Conservation (phyloP, 2,329 filamentous ascomycete genomes). For the Aspergillus sp. region DNA sequence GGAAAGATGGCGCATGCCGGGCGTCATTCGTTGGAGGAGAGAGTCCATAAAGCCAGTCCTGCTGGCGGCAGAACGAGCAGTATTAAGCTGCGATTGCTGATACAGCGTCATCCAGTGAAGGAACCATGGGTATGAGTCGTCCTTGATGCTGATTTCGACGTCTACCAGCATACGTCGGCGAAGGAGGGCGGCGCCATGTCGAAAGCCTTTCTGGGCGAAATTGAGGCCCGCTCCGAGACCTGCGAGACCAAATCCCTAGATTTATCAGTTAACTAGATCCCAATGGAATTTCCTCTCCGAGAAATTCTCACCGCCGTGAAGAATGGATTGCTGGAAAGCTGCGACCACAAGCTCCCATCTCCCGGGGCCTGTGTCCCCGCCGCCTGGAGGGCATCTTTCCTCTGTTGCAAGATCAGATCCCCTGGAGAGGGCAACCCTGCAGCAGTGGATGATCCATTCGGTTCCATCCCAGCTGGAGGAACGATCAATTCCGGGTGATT, state of each 20-base stretch:
- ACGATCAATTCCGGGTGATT: too few relatives aligned
- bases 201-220: slow-evolving; percentile 71
- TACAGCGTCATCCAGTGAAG: slow-evolving; percentile 89
- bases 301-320: slow-evolving; percentile 43
- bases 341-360: slow-evolving; percentile 39
- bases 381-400: slow-evolving; percentile 23
- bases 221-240: slow-evolving; percentile 78
- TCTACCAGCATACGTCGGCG: slow-evolving; percentile 86
- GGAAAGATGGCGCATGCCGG: slow-evolving; percentile 59
- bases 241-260: slow-evolving; percentile 78
- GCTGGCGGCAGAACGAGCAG: slow-evolving; percentile 45
- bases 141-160: slow-evolving; percentile 90
- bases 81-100: slow-evolving; percentile 57
- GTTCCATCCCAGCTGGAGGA: slow-evolving; percentile 30
- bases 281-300: neutral
- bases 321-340: slow-evolving; percentile 45
- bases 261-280: slow-evolving; percentile 1
- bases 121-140: slow-evolving; percentile 91
- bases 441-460: slow-evolving; percentile 26
- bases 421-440: slow-evolving; percentile 24
- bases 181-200: slow-evolving; percentile 67
- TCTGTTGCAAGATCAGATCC: slow-evolving; percentile 34
- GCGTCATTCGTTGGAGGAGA: slow-evolving; percentile 54
- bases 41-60: slow-evolving; percentile 45
- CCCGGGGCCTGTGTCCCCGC: slow-evolving; percentile 20